Conservation (phyloP, 202 grass and related monocot species). For the Bolboschoenoplectus hybrid region DNA sequence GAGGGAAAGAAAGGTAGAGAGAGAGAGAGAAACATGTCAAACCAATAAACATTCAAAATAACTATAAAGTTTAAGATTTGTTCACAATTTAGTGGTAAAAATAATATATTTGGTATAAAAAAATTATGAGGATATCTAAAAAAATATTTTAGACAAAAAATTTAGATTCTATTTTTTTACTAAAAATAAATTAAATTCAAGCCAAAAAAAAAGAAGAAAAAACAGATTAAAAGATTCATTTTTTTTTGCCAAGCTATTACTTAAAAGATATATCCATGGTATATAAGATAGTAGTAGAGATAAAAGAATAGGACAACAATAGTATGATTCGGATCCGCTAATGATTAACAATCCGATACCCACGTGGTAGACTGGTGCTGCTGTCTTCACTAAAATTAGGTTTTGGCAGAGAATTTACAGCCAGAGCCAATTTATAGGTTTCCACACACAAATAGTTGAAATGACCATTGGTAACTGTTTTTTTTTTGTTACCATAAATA, state of each 20-base stretch:
- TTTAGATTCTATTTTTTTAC: no score
- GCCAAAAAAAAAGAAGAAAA: not conserved
- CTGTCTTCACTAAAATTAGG: not conserved
- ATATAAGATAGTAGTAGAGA: no score
- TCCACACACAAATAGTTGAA: not conserved
- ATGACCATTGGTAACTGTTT: not conserved
- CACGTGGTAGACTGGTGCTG: not conserved
- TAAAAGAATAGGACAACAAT: not conserved
- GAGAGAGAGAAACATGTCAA: no score
- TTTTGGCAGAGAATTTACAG: not conserved
- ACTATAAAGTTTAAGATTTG: no score
- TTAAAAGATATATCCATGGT: not conserved
- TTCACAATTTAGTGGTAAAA: no score
- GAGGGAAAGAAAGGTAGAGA: no score
- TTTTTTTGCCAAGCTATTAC: not conserved
- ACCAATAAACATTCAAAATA: no score
- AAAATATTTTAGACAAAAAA: no score
- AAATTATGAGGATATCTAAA: no score
- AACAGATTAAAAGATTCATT: not conserved
- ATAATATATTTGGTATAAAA: no score
- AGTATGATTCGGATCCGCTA: not conserved
- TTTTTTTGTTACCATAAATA: not conserved
- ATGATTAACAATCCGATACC: slow-evolving; percentile 1
- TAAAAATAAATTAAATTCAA: not conserved
- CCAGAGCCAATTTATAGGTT: not conserved